Conservation (phyloP, 306 rosid species). For the Corylus heterophylla region DNA sequence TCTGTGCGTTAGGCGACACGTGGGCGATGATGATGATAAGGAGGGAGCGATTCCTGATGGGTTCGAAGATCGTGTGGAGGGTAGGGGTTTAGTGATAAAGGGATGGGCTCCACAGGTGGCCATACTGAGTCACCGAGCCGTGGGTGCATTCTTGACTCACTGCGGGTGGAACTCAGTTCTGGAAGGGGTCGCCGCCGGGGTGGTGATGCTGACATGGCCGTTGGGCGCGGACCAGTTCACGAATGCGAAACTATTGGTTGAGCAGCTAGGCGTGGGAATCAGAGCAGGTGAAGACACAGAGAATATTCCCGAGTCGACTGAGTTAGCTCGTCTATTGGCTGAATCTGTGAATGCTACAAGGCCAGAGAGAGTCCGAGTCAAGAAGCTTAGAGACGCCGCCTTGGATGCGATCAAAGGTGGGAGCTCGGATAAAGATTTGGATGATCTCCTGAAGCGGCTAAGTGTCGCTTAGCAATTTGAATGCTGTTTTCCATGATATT, state of each 20-base stretch:
- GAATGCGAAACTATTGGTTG: constrained; percentile 44
- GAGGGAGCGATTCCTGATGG: not conserved
- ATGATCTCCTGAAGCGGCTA: constrained; percentile 32
- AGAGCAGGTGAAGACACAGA: constrained; percentile 35
- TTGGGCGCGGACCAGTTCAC: constrained; percentile 48
- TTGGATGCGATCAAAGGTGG: constrained; percentile 36
- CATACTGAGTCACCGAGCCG: constrained; percentile 39
- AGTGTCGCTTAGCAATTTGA: not conserved
- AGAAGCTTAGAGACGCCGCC: constrained; percentile 23
- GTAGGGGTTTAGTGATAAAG: constrained; percentile 32
- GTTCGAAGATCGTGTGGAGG: constrained; percentile 29
- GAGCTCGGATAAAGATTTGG: constrained; percentile 40
- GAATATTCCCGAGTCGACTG: constrained; percentile 24
- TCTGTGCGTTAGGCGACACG: constrained; percentile 7
- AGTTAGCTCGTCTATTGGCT: constrained; percentile 25
- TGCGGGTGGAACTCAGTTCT: constrained; percentile 59
- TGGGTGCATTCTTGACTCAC: constrained; percentile 51
- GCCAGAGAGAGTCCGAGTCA: constrained; percentile 30
- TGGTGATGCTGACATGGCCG: constrained; percentile 59
- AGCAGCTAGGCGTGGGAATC: constrained; percentile 33
- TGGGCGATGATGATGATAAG: not conserved
- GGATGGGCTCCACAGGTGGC: constrained; percentile 60
- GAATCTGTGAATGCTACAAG: constrained; percentile 8
- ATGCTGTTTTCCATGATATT: too few species aligned
- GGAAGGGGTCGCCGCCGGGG: constrained; percentile 44